Conservation (phyloP, 148 eudicot genomes). For the Rhododendron vialii region DNA sequence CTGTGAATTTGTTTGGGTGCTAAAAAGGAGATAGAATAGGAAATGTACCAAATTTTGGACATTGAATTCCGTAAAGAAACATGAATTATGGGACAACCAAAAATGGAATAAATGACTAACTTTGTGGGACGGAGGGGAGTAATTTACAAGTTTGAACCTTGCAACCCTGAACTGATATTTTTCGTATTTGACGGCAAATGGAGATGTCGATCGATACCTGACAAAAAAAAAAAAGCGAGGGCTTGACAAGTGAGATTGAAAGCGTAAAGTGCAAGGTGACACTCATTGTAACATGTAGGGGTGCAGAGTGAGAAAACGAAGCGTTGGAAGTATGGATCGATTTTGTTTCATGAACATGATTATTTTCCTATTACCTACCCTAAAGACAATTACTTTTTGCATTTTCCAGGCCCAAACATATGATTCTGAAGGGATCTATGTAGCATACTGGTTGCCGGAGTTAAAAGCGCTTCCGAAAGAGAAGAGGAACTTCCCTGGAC, state of each 20-base stretch:
- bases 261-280: neutral
- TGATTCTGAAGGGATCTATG: slow-evolving; percentile 82
- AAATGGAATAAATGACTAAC: too few species aligned
- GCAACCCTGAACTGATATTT: too few species aligned
- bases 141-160: too few species aligned
- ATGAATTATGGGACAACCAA: too few species aligned
- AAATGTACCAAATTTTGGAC: too few species aligned
- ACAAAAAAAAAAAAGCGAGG: neutral
- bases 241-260: too few species aligned
- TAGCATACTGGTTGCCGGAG: slow-evolving; percentile 86
- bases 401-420: slow-evolving; percentile 55
- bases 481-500: slow-evolving; percentile 72
- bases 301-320: neutral
- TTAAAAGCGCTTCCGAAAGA: slow-evolving; percentile 58
- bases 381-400: neutral
- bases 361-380: neutral
- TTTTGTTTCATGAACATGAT: neutral
- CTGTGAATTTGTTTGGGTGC: too few species aligned
- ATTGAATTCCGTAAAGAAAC: too few species aligned
- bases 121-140: too few species aligned
- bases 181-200: neutral
- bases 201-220: neutral
- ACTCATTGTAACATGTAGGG: neutral
- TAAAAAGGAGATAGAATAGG: too few species aligned
- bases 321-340: neutral